Evolutionary conservation across 2,329 filamentous ascomycete species (phyloP).

Genomic region (Periconia sp.): DNA sequence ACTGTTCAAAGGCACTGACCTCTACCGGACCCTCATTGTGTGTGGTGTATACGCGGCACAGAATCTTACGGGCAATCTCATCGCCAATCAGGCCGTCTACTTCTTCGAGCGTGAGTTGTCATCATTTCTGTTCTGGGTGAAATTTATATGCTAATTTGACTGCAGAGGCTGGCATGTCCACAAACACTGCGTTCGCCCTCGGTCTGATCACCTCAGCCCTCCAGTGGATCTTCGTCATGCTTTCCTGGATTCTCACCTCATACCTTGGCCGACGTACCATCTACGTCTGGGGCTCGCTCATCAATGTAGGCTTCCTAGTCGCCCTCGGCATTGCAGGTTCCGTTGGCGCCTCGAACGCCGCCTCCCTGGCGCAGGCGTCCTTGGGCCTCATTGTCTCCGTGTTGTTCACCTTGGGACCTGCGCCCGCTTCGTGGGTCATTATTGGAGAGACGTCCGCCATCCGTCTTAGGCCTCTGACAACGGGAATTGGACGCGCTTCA

Average conservation of each 20-base stretch:
- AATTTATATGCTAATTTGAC: slow-evolving; percentile 20
- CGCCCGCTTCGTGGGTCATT: slow-evolving; percentile 70
- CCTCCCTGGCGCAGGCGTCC: slow-evolving; percentile 64
- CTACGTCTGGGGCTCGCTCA: slow-evolving; percentile 65
- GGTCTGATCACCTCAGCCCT: slow-evolving; percentile 70
- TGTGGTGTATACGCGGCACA: slow-evolving; percentile 65
- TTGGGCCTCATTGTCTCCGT: slow-evolving; percentile 71
- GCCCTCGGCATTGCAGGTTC: slow-evolving; percentile 66
- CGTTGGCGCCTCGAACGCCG: slow-evolving; percentile 46
- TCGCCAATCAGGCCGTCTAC: slow-evolving; percentile 67
- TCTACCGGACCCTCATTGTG: slow-evolving; percentile 61
- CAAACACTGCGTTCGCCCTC: slow-evolving; percentile 64
- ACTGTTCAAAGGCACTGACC: slow-evolving; percentile 62
- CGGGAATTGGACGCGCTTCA: slow-evolving; percentile 66
- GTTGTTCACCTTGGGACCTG: slow-evolving; percentile 67
- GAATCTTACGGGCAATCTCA: slow-evolving; percentile 67
- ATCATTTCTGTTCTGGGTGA: slow-evolving; percentile 27
- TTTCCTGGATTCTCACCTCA: slow-evolving; percentile 70
- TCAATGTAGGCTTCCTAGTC: slow-evolving; percentile 62
- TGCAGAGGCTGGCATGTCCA: slow-evolving; percentile 65
- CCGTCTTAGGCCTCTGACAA: slow-evolving; percentile 69
- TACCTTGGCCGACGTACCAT: slow-evolving; percentile 69
- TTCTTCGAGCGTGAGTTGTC: slow-evolving; percentile 61
- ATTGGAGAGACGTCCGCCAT: slow-evolving; percentile 71
- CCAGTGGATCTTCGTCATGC: slow-evolving; percentile 67